Evolutionary conservation across 2,329 filamentous ascomycete species (phyloP), one percentile per base, ranked within the genome.

Genomic region (Sporothrix mexicana): DNA sequence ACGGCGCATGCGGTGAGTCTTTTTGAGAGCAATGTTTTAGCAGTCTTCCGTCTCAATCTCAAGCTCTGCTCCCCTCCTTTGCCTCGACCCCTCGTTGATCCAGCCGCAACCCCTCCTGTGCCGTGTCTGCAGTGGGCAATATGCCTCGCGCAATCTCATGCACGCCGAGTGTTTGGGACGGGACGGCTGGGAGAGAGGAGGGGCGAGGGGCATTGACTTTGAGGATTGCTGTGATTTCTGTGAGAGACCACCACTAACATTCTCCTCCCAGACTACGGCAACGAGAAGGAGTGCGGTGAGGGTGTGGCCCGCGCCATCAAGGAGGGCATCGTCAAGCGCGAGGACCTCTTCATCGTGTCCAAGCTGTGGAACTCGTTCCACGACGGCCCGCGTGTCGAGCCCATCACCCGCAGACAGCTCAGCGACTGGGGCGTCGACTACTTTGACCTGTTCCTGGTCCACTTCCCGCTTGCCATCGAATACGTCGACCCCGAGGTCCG

Each of bases 281-380:
- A 95, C 81, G 93, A 95, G 82, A 88, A 89, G 77, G 92, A 94
- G 82, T 90, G 88, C 76, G 93, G 93, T 73, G 84, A 94, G 80
- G 93, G 93, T 78, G 87, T 95, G 64, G 88, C 90, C 74, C 91
- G 92, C 77, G 93, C 93, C 78, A 93, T 96, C 83, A 88, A 91
- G 79, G 93, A 96, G 10, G 92, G 93, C 59, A 82, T 95, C 73
- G 92, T 95, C 77, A 94, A 91, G 85, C 91, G 93, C 74, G 90
- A 93, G 82, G 93, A 97, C 30, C 92, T 97, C 80, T 97, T 97
- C 88, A 90, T 97, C 80, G 92, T 95, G 76, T 94, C 92, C 83
- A 97, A 97, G 87, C 91, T 97, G 73, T 97, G 94, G 94, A 94
- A 95, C 85, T 91, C 91, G 77, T 97, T 94, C 88, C 93, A 97